Evolutionary conservation across 2,329 filamentous ascomycete species (phyloP).

Genomic region (Arthrobotrys megalospora): DNA sequence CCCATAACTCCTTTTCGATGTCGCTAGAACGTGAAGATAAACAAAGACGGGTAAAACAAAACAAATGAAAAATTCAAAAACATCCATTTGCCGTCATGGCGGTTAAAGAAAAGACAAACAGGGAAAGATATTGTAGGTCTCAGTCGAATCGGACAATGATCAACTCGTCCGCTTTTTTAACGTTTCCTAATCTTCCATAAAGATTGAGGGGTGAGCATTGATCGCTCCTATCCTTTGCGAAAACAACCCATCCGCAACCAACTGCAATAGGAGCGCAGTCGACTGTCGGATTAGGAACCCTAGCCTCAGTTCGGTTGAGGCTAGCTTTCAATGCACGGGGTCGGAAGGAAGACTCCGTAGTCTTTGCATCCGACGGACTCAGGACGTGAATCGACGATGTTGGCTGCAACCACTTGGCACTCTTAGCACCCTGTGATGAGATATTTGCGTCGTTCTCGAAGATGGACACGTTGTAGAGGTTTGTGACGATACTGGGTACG

Average conservation of each 20-base stretch:
- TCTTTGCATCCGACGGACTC: conserved; percentile 44
- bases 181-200: conserved; percentile 50
- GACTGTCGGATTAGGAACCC: conserved; percentile 45
- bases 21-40: conserved; percentile 23
- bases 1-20: conserved; percentile 10
- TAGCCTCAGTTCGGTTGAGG: conserved; percentile 19
- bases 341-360: conserved; percentile 23
- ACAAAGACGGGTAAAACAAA: not conserved
- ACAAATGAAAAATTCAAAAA: conserved; percentile 2
- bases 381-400: conserved; percentile 52
- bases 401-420: conserved; percentile 54
- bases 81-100: not conserved
- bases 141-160: conserved; percentile 55
- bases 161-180: conserved; percentile 52
- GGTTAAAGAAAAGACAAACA: not conserved
- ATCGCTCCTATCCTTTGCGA: conserved; percentile 55
- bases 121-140: conserved; percentile 4
- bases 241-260: conserved; percentile 55
- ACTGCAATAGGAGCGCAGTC: conserved; percentile 49
- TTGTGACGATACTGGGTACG: conserved; percentile 52
- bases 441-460: conserved; percentile 35
- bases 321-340: conserved; percentile 4
- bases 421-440: conserved; percentile 38
- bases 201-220: conserved; percentile 48
- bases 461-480: conserved; percentile 54